Evolutionary conservation across 202 grass and related monocot genomes (phyloP).

Genomic region (Setaria viridis): DNA sequence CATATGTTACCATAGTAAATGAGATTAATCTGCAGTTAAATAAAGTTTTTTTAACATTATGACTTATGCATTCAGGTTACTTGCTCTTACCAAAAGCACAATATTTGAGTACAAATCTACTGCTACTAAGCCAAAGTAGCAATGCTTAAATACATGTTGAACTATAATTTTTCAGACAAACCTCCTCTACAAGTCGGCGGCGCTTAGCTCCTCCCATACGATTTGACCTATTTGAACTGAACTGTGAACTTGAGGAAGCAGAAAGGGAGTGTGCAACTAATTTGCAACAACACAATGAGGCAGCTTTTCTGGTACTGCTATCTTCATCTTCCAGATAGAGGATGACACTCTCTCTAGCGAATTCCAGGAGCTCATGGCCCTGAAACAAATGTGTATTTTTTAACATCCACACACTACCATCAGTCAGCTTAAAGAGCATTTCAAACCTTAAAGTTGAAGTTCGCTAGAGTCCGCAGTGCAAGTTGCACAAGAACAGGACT

Average conservation of each 20-base stretch:
- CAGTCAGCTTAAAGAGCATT: conserved; percentile 38
- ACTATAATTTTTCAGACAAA: conserved; percentile 48
- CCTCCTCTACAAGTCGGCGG: conserved; percentile 90
- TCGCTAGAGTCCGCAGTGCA: conserved; percentile 81
- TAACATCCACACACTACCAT: conserved; percentile 16
- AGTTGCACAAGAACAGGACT: conserved; percentile 77
- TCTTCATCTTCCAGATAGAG: conserved; percentile 96
- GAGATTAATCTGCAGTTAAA: conserved; percentile 35
- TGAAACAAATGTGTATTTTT: conserved; percentile 62
- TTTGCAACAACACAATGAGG: conserved; percentile 90
- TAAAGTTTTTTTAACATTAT: conserved; percentile 1
- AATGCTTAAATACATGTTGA: conserved; percentile 17
- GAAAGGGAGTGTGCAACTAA: conserved; percentile 90
- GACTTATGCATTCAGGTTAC: not conserved
- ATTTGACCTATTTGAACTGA: conserved; percentile 76
- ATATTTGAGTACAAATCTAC: conserved; percentile 14
- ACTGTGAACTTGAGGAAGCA: conserved; percentile 66
- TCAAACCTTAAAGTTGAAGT: conserved; percentile 92
- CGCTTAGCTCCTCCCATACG: conserved; percentile 83
- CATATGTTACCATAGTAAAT: not conserved
- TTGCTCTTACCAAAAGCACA: conserved; percentile 5
- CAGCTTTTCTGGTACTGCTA: conserved; percentile 83
- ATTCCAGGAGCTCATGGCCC: conserved; percentile 98
- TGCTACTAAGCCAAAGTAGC: conserved; percentile 19
- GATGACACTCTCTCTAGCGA: conserved; percentile 85